phyloP scores from a whole-genome alignment of 257 asterid genomes.

The Solanum rostratum region DNA sequence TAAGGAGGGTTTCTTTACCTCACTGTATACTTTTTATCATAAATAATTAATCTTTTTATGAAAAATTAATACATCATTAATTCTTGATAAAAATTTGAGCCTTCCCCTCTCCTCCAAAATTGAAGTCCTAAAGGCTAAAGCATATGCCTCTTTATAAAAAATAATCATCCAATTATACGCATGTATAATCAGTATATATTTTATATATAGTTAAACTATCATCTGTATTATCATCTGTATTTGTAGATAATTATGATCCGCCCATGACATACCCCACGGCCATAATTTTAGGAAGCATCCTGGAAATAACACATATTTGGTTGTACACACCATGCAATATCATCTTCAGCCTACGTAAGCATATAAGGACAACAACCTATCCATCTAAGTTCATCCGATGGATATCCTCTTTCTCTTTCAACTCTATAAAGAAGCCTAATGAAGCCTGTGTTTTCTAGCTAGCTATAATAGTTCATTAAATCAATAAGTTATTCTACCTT shows the following conservation, averaged over 20 bases:
- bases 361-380: background rate
- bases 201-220: too few species aligned
- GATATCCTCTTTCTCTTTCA: background rate
- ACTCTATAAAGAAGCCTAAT: background rate
- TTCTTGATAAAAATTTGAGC: background rate
- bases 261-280: background rate
- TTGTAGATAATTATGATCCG: background rate
- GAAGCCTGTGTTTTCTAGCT: background rate
- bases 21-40: background rate
- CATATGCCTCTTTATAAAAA: too few species aligned
- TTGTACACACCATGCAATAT: background rate
- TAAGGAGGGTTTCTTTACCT: too few species aligned
- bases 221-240: too few species aligned
- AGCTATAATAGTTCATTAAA: background rate
- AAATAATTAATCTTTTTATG: too few species aligned
- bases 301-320: slow-evolving; percentile 3
- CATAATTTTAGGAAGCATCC: slow-evolving; percentile 2
- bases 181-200: too few species aligned
- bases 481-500: background rate
- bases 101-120: background rate
- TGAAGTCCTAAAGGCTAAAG: background rate
- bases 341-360: background rate
- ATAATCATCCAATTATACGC: too few species aligned
- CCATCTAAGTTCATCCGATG: background rate
- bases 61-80: background rate